Evolutionary conservation across 176 grass and related monocot species (phyloP).

Genomic region (Ampelocalamus luodianensis): DNA sequence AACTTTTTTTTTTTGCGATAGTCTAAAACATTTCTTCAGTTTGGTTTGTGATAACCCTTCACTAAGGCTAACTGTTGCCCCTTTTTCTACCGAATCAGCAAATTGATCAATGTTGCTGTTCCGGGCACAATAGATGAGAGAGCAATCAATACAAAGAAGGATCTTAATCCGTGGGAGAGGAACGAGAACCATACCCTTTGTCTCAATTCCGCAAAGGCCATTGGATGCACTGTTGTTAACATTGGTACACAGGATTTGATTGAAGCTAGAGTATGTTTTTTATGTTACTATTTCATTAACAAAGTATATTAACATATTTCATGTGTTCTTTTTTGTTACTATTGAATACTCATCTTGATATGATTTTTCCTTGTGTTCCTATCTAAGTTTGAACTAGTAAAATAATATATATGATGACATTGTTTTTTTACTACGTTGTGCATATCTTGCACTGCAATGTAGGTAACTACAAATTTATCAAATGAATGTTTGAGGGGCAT

Average conservation of each 20-base stretch:
- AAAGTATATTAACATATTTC: not conserved
- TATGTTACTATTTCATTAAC: not conserved
- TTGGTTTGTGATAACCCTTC: not conserved
- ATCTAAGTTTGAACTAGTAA: conserved; percentile 27
- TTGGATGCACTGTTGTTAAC: conserved; percentile 97
- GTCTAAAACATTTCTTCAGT: not conserved
- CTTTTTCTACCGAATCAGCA: conserved; percentile 60
- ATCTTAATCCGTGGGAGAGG: conserved; percentile 92
- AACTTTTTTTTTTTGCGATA: not conserved
- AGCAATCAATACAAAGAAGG: conserved; percentile 93
- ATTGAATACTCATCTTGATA: not conserved
- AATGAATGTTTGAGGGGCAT: conserved; percentile 4
- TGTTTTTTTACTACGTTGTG: not conserved
- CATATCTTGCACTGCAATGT: conserved; percentile 17
- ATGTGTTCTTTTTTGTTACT: not conserved
- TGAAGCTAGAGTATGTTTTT: conserved; percentile 84
- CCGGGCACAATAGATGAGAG: conserved; percentile 95
- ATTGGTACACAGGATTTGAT: conserved; percentile 98
- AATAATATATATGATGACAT: not conserved
- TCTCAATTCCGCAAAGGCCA: conserved; percentile 97
- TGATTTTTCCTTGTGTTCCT: not conserved
- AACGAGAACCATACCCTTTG: conserved; percentile 98
- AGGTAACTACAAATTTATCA: not conserved
- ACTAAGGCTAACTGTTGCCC: conserved; percentile 25
- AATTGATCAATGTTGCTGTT: conserved; percentile 97